Conservation (phyloP, 2,329 filamentous ascomycete genomes). For the Chaetomium strumarium region DNA sequence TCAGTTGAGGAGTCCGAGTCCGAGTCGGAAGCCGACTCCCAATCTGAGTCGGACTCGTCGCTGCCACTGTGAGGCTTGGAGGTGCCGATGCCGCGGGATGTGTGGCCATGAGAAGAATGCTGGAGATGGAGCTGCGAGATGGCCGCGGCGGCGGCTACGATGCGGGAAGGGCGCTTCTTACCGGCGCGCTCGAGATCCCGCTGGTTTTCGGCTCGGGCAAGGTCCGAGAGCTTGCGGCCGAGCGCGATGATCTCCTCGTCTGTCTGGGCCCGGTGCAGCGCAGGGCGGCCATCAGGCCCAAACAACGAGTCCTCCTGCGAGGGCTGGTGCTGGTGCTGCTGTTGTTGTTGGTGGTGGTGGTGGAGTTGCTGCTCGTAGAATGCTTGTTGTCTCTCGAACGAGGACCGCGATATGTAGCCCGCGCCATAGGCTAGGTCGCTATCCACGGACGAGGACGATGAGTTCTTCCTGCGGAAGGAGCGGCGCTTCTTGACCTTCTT, state of each 20-base stretch:
- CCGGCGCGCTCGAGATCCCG: constrained; percentile 42
- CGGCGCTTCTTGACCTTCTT: constrained; percentile 33
- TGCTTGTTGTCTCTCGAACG: constrained; percentile 13
- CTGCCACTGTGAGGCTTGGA: constrained; percentile 34
- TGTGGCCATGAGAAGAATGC: constrained; percentile 32
- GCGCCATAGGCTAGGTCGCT: constrained; percentile 52
- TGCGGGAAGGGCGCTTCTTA: constrained; percentile 33
- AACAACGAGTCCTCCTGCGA: constrained; percentile 12
- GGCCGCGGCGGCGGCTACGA: constrained; percentile 37
- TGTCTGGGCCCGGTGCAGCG: constrained; percentile 35
- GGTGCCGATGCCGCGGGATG: constrained; percentile 19
- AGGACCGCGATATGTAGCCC: constrained; percentile 35
- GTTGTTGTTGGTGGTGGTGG: constrained; percentile 1
- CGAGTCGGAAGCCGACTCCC: constrained; percentile 49
- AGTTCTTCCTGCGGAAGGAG: constrained; percentile 45
- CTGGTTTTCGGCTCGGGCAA: constrained; percentile 46
- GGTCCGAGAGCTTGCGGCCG: constrained; percentile 48
- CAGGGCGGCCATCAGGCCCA: constrained; percentile 24
- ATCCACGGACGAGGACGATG: constrained; percentile 51
- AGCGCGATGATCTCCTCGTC: constrained; percentile 54
- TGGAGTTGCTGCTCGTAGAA: constrained; percentile 11
- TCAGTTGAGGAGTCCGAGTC: constrained; percentile 35
- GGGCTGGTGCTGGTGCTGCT: constrained; percentile 5
- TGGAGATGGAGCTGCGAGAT: constrained; percentile 38
- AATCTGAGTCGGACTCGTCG: constrained; percentile 47